These are phyloP conservation scores for Solanum stenotomum DNA, from an alignment of 257 asterid genomes.

Conservation along the genomic window DNA sequence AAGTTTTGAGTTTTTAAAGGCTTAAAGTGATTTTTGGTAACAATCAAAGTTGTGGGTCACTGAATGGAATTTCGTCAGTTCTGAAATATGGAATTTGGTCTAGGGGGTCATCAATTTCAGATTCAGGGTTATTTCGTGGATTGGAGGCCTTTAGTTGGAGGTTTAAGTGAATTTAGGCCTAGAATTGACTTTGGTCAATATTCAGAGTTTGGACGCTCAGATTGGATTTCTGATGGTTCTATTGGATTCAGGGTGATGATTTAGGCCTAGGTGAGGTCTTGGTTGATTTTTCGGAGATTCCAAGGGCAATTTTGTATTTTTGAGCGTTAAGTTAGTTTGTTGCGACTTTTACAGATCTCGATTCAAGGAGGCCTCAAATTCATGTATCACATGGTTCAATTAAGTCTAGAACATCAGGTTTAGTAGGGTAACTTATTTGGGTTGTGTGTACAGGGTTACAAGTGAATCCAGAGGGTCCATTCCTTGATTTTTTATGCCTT, in stretches of 20 bases:
- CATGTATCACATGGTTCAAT: neutral
- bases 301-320: neutral
- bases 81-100: neutral
- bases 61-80: rapidly evolving
- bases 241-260: too few species aligned
- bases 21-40: too few species aligned
- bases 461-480: neutral
- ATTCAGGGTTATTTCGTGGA: neutral
- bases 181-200: neutral
- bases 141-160: neutral
- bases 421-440: neutral
- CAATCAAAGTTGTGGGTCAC: neutral
- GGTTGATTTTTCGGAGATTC: too few species aligned
- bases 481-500: neutral
- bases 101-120: too few species aligned
- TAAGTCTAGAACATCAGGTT: neutral
- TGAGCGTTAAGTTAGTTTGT: neutral
- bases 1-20: too few species aligned
- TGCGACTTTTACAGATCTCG: neutral
- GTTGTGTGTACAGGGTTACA: neutral
- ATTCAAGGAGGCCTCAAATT: neutral
- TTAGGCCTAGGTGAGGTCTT: neutral
- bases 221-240: too few species aligned
- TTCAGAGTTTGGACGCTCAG: neutral
- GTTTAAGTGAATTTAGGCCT: neutral